phyloP scores from a whole-genome alignment of 108 stramenopile genomes.

The Cyclostephanos invisitatus region DNA sequence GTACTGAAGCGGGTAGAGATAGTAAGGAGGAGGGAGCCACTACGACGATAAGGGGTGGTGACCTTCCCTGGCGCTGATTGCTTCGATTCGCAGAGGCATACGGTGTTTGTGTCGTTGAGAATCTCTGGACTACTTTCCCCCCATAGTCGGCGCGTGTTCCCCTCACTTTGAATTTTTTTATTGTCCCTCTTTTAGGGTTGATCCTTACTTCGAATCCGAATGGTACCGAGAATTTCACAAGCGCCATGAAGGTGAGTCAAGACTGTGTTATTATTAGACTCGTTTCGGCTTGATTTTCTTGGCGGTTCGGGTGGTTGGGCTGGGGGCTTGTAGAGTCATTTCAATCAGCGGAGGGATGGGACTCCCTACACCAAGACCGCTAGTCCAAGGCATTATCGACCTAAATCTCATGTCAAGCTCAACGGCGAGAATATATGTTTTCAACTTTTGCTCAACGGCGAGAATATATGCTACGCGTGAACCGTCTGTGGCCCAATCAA shows the following conservation, averaged over 20 bases:
- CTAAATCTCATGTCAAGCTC: neutral
- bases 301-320: neutral
- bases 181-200: slow-evolving; percentile 13
- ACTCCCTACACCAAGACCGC: neutral
- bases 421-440: too few relatives aligned
- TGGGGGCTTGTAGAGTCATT: too few relatives aligned
- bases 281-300: neutral
- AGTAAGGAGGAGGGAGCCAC: neutral
- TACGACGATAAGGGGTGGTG: neutral
- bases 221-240: slow-evolving; percentile 12
- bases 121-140: neutral
- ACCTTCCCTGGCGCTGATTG: neutral
- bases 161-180: neutral
- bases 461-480: neutral
- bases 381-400: neutral
- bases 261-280: neutral
- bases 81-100: neutral
- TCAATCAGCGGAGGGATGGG: neutral
- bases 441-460: too few relatives aligned
- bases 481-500: neutral
- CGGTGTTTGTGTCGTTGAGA: neutral
- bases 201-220: slow-evolving; percentile 16
- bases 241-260: slow-evolving; percentile 28
- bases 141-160: neutral
- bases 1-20: neutral